Conservation (phyloP, 345 rosid species). For the Cardamine chenopodiifolia region DNA sequence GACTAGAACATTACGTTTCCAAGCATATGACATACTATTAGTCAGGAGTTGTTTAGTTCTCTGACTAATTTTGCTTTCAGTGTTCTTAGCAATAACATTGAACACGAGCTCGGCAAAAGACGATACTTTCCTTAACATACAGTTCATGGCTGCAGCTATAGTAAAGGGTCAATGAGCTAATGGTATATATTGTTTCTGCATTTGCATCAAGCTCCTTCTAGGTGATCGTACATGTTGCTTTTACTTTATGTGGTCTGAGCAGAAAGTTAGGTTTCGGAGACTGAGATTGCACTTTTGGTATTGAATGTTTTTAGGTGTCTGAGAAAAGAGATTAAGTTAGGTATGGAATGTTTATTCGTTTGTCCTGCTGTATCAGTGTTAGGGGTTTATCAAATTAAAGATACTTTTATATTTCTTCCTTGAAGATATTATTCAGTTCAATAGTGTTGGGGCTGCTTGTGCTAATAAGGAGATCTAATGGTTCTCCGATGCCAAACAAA, state of each 20-base stretch:
- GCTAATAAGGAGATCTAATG: neutral
- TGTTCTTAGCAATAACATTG: neutral
- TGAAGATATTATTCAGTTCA: neutral
- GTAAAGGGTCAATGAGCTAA: neutral
- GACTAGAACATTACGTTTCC: no score
- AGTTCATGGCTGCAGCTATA: neutral
- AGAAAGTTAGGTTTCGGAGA: no score
- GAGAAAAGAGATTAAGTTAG: no score
- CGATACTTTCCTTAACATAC: constrained; percentile 2
- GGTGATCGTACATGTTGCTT: no score
- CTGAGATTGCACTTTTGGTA: no score
- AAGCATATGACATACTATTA: no score
- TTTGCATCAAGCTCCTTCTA: neutral
- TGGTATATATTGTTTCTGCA: neutral
- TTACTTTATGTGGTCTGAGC: no score
- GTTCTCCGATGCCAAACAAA: constrained; percentile 15
- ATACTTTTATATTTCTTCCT: neutral
- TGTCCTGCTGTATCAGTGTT: no score
- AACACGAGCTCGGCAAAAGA: neutral
- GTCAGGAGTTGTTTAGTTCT: neutral
- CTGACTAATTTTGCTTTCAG: neutral
- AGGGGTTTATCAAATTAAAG: neutral
- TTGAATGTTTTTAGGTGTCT: no score
- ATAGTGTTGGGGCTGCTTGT: neutral
- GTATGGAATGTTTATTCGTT: no score